phyloP scores from a whole-genome alignment of 2,329 filamentous ascomycete genomes.

The Pseudocercospora musae region DNA sequence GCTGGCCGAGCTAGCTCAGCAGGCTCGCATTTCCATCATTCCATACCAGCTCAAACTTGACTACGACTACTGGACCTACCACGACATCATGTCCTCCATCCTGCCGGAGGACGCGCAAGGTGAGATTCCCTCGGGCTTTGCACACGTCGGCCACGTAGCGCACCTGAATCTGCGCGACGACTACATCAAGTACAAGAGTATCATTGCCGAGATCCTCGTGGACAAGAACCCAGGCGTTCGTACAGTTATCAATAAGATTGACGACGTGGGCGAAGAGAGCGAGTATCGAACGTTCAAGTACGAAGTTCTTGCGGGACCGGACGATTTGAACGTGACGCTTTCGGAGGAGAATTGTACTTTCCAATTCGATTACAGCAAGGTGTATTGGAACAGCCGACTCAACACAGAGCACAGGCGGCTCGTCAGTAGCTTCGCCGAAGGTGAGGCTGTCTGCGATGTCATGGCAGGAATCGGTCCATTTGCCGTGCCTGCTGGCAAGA shows the following conservation, averaged over 20 bases:
- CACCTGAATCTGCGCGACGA: conserved; percentile 85
- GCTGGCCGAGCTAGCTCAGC: conserved; percentile 64
- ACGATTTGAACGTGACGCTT: conserved; percentile 79
- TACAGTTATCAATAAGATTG: conserved; percentile 94
- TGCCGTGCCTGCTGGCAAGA: conserved; percentile 85
- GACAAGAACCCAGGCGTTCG: conserved; percentile 82
- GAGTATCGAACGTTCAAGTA: conserved; percentile 90
- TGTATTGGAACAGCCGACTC: conserved; percentile 96
- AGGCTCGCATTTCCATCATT: conserved; percentile 66
- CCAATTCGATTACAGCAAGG: conserved; percentile 88
- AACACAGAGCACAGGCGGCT: conserved; percentile 85
- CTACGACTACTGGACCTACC: conserved; percentile 84
- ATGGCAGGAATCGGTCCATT: conserved; percentile 98
- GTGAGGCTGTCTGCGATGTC: conserved; percentile 89
- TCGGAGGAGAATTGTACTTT: conserved; percentile 83
- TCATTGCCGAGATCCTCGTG: conserved; percentile 80
- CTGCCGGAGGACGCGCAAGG: conserved; percentile 75
- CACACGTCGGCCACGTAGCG: conserved; percentile 84
- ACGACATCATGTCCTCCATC: conserved; percentile 78
- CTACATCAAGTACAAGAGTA: conserved; percentile 78
- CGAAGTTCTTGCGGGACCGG: conserved; percentile 78
- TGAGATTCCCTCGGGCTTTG: conserved; percentile 82
- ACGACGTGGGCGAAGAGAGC: conserved; percentile 80
- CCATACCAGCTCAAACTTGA: conserved; percentile 73
- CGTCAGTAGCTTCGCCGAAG: conserved; percentile 70